These are phyloP conservation scores for Candida anglica DNA, from an alignment of 805 yeast species.

Conservation along the genomic window DNA sequence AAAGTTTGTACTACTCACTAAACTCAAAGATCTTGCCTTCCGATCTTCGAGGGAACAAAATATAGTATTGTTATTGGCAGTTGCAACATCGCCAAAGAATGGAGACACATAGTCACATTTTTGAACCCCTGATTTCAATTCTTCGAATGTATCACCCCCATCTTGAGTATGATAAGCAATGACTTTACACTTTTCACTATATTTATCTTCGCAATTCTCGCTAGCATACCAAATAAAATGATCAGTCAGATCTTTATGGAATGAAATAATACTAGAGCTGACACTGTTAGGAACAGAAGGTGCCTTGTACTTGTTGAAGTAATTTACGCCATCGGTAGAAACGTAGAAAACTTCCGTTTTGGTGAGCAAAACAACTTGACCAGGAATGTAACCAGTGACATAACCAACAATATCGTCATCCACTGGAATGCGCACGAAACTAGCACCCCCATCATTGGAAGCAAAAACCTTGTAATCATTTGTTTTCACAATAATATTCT, in stretches of 20 bases:
- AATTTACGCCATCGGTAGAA: slow-evolving; percentile 66
- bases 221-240: slow-evolving; percentile 71
- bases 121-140: slow-evolving; percentile 48
- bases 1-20: slow-evolving; percentile 50
- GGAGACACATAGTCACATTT: slow-evolving; percentile 68
- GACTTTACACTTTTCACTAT: slow-evolving; percentile 46
- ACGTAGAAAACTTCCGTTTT: slow-evolving; percentile 45
- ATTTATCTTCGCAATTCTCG: slow-evolving; percentile 48
- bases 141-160: slow-evolving; percentile 60
- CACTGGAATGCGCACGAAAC: slow-evolving; percentile 28
- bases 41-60: slow-evolving; percentile 55
- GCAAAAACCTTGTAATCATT: slow-evolving; percentile 48
- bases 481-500: slow-evolving; percentile 55
- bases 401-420: slow-evolving; percentile 29
- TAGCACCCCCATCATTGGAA: slow-evolving; percentile 52
- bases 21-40: slow-evolving; percentile 21
- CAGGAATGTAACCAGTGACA: slow-evolving; percentile 52
- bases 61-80: slow-evolving; percentile 47
- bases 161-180: slow-evolving; percentile 62
- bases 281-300: slow-evolving; percentile 47
- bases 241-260: slow-evolving; percentile 53
- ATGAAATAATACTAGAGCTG: slow-evolving; percentile 45
- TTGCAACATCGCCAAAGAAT: slow-evolving; percentile 34
- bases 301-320: slow-evolving; percentile 43
- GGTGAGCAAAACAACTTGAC: slow-evolving; percentile 55